phyloP scores from a whole-genome alignment of 257 asterid genomes.

The Solanum pimpinellifolium region DNA sequence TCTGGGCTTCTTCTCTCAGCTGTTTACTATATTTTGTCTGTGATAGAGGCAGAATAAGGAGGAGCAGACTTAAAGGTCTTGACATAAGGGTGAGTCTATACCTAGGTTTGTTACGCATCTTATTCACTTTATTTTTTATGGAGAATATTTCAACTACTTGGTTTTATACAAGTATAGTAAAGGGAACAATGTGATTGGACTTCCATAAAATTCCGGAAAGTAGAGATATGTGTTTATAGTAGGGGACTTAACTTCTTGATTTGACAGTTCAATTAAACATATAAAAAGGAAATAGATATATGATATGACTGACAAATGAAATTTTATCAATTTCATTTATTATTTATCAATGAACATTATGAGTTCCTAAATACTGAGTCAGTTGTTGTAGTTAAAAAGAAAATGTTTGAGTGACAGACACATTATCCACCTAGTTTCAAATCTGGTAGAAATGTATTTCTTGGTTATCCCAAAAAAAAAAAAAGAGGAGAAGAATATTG shows the following conservation, averaged over 20 bases:
- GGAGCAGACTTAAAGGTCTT: conserved; percentile 85
- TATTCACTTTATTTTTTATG: not conserved
- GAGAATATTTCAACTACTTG: not conserved
- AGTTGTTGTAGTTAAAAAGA: not conserved
- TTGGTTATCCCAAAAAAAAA: not conserved
- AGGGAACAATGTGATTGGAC: not conserved
- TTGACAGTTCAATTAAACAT: not conserved
- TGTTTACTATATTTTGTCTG: conserved; percentile 87
- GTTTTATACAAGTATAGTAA: not conserved
- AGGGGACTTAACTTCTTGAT: not conserved
- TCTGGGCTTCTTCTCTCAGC: conserved; percentile 98
- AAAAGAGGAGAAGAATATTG: not conserved
- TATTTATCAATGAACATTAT: not conserved
- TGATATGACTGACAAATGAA: not conserved
- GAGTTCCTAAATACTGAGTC: not conserved
- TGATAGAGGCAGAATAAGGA: conserved; percentile 91
- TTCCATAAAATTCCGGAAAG: not conserved
- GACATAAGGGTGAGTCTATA: conserved; percentile 84
- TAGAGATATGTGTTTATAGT: not conserved
- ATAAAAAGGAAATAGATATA: not conserved
- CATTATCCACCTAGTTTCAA: not conserved
- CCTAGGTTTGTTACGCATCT: not conserved
- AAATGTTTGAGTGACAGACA: not conserved
- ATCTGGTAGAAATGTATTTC: not conserved
- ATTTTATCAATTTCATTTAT: not conserved